Evolutionary conservation across 2,329 filamentous ascomycete genomes (phyloP).

Genomic region (Penicillium sp.): DNA sequence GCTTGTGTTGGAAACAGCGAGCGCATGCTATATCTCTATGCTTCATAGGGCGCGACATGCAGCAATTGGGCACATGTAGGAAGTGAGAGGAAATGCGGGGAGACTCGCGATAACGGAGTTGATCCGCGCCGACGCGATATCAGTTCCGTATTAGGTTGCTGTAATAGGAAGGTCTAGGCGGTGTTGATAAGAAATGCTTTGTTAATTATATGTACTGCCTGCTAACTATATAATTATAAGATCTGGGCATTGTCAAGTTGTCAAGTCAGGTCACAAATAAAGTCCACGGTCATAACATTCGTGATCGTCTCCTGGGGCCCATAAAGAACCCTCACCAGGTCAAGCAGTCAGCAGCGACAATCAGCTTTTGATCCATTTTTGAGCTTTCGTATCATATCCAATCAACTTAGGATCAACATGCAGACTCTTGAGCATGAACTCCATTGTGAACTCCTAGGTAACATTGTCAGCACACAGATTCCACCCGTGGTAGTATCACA

Average conservation of each 20-base stretch:
- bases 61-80: constrained; percentile 3
- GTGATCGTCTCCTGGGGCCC: background rate
- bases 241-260: background rate
- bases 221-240: background rate
- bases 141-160: constrained; percentile 4
- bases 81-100: constrained; percentile 17
- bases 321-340: background rate
- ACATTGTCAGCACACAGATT: constrained; percentile 6
- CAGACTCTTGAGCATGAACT: constrained; percentile 65
- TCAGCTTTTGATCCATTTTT: constrained; percentile 53
- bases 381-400: constrained; percentile 59
- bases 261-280: background rate
- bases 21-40: constrained; percentile 29
- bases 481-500: no score
- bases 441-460: constrained; percentile 64
- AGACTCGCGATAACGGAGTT: constrained; percentile 8
- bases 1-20: constrained; percentile 32
- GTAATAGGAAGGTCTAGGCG: constrained; percentile 18
- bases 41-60: constrained; percentile 27
- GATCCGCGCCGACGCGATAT: constrained; percentile 3
- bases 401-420: constrained; percentile 64
- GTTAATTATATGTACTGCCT: background rate
- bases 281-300: background rate
- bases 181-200: background rate
- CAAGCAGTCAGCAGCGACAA: background rate